A percentile compares a stretch with the other conserved stretches of the same genome.
phyloP scores from a whole-genome alignment of 225 moss, liverwort and hornwort species.

The Rhytidiadelphus loreus region DNA sequence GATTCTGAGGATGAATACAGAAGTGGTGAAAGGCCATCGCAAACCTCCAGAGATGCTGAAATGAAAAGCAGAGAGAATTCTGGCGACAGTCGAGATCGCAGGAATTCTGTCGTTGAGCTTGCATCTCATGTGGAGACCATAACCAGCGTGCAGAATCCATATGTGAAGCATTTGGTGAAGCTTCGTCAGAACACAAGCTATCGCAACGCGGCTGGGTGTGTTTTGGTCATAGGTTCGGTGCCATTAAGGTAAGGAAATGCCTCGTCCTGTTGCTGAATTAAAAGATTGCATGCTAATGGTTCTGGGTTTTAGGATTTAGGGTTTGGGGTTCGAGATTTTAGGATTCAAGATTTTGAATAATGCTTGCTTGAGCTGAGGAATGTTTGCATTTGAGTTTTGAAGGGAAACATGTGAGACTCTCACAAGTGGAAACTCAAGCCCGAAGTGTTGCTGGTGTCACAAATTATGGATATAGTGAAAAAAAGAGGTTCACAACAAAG shows the following conservation, averaged over 20 bases:
- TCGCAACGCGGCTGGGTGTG: constrained; percentile 44
- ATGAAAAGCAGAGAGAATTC: background rate
- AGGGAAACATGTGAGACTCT: constrained; percentile 52
- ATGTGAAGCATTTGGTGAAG: constrained; percentile 82
- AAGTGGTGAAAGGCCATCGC: background rate
- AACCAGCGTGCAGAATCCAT: constrained; percentile 64
- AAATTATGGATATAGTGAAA: background rate
- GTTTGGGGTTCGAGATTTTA: background rate
- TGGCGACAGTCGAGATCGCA: background rate
- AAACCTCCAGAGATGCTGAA: background rate
- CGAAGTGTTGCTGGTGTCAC: background rate
- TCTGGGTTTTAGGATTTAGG: background rate
- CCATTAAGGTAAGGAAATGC: constrained; percentile 41
- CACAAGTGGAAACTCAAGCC: background rate
- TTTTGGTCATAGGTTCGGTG: constrained; percentile 66
- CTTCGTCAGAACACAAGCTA: constrained; percentile 58
- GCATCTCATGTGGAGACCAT: constrained; percentile 34
- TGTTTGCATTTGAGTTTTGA: background rate
- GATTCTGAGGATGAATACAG: background rate
- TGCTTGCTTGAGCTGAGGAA: background rate
- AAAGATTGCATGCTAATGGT: background rate
- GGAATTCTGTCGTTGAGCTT: constrained; percentile 6
- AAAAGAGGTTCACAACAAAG: no score
- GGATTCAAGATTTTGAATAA: background rate
- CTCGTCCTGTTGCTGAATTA: background rate